phyloP scores from a whole-genome alignment of 768 basidiomycete genomes.

The Pleurotus tuber-regium region DNA sequence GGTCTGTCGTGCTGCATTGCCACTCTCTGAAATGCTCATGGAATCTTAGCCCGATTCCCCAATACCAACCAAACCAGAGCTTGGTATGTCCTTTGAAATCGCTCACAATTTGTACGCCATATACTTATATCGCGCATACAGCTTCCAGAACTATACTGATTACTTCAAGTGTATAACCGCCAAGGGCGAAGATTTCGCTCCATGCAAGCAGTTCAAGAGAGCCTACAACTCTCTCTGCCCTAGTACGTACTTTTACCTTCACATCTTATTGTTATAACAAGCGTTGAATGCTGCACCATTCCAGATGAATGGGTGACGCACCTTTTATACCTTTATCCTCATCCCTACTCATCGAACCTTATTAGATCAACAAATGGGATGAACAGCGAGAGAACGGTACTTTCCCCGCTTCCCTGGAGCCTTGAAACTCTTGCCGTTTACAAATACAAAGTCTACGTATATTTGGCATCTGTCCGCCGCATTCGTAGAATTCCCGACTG shows the following conservation, averaged over 20 bases:
- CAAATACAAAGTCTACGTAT: neutral
- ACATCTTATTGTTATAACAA: slow-evolving; percentile 11
- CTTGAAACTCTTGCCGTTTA: slow-evolving; percentile 30
- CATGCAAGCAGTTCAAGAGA: slow-evolving; percentile 98
- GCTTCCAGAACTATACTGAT: slow-evolving; percentile 96
- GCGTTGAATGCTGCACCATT: neutral
- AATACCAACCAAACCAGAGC: slow-evolving; percentile 95
- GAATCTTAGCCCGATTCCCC: slow-evolving; percentile 73
- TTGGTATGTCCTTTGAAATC: slow-evolving; percentile 68
- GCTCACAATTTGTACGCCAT: neutral
- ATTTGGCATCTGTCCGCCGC: neutral
- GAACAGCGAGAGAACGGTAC: slow-evolving; percentile 92
- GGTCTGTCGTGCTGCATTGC: slow-evolving; percentile 40
- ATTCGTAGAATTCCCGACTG: slow-evolving; percentile 2
- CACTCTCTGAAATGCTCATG: slow-evolving; percentile 7
- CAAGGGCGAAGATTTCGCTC: slow-evolving; percentile 97
- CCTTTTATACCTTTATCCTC: slow-evolving; percentile 11
- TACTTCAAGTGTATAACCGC: slow-evolving; percentile 97
- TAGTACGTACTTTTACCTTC: slow-evolving; percentile 56
- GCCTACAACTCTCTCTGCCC: slow-evolving; percentile 97
- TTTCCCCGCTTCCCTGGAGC: slow-evolving; percentile 89
- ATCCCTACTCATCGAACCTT: slow-evolving; percentile 8
- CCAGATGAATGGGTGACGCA: slow-evolving; percentile 88
- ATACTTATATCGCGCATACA: slow-evolving; percentile 23
- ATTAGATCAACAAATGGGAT: slow-evolving; percentile 84